Evolutionary conservation across 768 basidiomycete genomes (phyloP), one percentile per base, ranked within the genome.

Genomic region (Collybia mongolica): DNA sequence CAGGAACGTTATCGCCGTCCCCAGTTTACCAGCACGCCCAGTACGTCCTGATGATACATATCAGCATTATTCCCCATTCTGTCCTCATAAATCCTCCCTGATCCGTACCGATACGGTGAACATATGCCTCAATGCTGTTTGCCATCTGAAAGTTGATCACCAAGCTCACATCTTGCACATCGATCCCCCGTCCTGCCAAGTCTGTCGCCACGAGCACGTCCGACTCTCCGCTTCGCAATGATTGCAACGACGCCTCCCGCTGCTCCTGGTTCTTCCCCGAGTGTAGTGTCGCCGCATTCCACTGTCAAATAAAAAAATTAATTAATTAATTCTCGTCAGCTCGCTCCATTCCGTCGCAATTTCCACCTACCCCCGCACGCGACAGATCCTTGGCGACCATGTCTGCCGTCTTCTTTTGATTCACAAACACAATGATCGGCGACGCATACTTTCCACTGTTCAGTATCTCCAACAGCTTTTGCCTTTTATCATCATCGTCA

Each of bases 111-210:
- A 99, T 98, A 67, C 96, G 88, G 70, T 98, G 96, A 40, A 98
- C 93, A 63, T 97, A 98, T 36, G 88, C 93, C 69, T 99, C 97
- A 69, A 99, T 98, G 18, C 89, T 92, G 59, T 81, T 83, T 5
- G 94, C 83, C 96, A 98, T 98, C 72, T 97, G 93, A 79, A 85
- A 99, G 69, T 98, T 98, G 76, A 98, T 85, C 54, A 98, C 96
- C 44, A 97, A 75, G 53, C 85, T 89, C 53, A 98, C 97, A 65
- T 98, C 94, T 53, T 93, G 91, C 11, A 99, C 96, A 69, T 99
- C 97, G 67, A 98, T 98, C 79, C 97, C 97, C 61, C 97, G 90
- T 39, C 97, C 97, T 37, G 97, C 97, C 39, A 99, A 76, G 68
- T 99, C 97, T 4, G 97, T 99, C 1, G 97, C 97, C 26, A 99